Evolutionary conservation across 139 green algal species (phyloP), one percentile per base, ranked within the genome.

Genomic region (Tetradesmus lagerheimii): DNA sequence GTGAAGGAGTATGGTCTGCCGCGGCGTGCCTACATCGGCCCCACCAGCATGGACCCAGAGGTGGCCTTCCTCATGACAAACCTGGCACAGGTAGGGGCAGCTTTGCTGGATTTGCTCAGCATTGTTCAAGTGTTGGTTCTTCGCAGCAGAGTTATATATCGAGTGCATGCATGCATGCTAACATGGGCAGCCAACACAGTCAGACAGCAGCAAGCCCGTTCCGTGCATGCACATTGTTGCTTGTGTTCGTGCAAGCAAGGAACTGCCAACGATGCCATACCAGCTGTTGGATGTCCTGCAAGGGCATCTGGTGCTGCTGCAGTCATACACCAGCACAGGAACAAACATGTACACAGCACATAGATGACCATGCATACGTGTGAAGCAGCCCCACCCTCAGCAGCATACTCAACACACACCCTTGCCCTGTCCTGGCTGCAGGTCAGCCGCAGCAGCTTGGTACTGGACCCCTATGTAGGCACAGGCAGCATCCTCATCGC

Each of bases 61-160:
- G 95, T 99, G 91, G 94, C 98, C 27, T 96, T 98, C 89, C 84
- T 99, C 71, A 99, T 99, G 96, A 96, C 94, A 88, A 99, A 99
- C 94, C 91, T 95, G 91, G 98, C 89, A 1, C 64, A 95, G 94
- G 95, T 97, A 45, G 4, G 87, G 1, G 39, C 14, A 80, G 62
- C 62, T 29, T 3, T 4, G 23, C 3, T n/a, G 25, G 62, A 75
- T 9, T 34, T n/a, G 62, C 62, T 34, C 23, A 29, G n/a, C n/a
- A n/a, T n/a, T n/a, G n/a, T n/a, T n/a, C 62, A 75, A n/a, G 66
- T 34, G 8, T 31, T 16, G 5, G 5, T 4, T 50, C 5, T 64
- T 25, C 15, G 18, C 50, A 64, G 74, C 34, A 29, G 74, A 11
- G n/a, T 27, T 29, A 39, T 41, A 8, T 64, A 35, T 5, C 20